Evolutionary conservation across 2,329 filamentous ascomycete genomes (phyloP).

Genomic region (Parastagonospora nodorum): DNA sequence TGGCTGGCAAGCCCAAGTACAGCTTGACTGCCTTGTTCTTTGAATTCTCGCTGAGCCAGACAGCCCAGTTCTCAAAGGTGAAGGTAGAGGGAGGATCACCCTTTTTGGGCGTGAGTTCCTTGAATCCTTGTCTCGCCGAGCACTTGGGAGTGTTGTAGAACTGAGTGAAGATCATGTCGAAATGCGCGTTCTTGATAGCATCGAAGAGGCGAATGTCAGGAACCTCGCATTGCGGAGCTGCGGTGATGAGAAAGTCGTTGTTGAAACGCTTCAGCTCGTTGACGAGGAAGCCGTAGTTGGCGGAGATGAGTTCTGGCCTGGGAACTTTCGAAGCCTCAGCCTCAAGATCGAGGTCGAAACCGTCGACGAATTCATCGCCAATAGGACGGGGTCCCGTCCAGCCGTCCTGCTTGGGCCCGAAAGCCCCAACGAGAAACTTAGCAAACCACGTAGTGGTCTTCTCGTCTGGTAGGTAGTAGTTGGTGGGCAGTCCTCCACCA

Average conservation of each 20-base stretch:
- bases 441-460: constrained; percentile 53
- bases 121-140: constrained; percentile 52
- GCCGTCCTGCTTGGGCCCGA: constrained; percentile 51
- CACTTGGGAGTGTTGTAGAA: constrained; percentile 61
- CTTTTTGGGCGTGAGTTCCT: constrained; percentile 16
- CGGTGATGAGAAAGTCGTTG: constrained; percentile 55
- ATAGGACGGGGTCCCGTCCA: constrained; percentile 52
- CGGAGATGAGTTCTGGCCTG: constrained; percentile 30
- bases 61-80: constrained; percentile 53
- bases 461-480: constrained; percentile 51
- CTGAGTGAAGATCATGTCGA: constrained; percentile 62
- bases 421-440: constrained; percentile 57
- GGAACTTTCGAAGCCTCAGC: constrained; percentile 23
- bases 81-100: constrained; percentile 53
- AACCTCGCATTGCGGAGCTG: constrained; percentile 58
- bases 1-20: constrained; percentile 57
- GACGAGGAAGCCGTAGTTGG: constrained; percentile 56
- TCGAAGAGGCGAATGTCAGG: constrained; percentile 54
- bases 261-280: constrained; percentile 50
- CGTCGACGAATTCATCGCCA: constrained; percentile 53
- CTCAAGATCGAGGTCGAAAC: constrained; percentile 59
- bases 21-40: constrained; percentile 54
- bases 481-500: constrained; percentile 49
- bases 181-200: constrained; percentile 51
- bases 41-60: constrained; percentile 44